A percentile compares a stretch with the other conserved stretches of the same genome.
phyloP scores from a whole-genome alignment of 1,139 yeast genomes.

The Saccharomyces pastorianus region DNA sequence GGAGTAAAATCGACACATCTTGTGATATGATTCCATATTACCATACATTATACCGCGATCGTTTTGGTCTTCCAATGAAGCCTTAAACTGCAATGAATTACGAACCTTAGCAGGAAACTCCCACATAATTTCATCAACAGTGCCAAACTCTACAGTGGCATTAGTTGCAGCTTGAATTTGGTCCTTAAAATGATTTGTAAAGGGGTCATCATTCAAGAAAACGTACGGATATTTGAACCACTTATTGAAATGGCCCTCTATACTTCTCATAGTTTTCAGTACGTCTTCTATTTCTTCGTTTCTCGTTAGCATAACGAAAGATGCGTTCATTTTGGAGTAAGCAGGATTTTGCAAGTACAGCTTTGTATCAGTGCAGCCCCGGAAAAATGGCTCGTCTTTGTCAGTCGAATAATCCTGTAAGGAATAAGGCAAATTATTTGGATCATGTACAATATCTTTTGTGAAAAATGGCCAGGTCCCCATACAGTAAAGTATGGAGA shows the following conservation, averaged over 20 bases:
- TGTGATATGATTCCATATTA: constrained; percentile 60
- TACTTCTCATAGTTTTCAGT: constrained; percentile 53
- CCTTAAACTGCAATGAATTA: constrained; percentile 34
- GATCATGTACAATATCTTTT: background rate
- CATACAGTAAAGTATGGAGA: background rate
- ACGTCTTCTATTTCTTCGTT: constrained; percentile 67
- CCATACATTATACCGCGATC: constrained; percentile 80
- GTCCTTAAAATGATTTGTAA: constrained; percentile 52
- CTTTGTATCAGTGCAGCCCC: constrained; percentile 41
- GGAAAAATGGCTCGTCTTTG: constrained; percentile 35
- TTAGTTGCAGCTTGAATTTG: constrained; percentile 44
- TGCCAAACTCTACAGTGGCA: constrained; percentile 33
- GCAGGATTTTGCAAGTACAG: constrained; percentile 30
- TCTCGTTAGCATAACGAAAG: constrained; percentile 68
- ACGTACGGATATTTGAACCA: constrained; percentile 87
- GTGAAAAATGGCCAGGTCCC: background rate
- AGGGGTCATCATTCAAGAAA: constrained; percentile 69
- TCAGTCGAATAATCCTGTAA: constrained; percentile 12
- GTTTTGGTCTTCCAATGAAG: constrained; percentile 57
- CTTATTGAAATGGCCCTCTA: constrained; percentile 79
- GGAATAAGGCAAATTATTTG: constrained; percentile 8
- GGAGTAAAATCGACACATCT: constrained; percentile 63
- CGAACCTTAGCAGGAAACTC: constrained; percentile 26
- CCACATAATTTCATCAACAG: constrained; percentile 25
- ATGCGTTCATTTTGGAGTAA: constrained; percentile 52